Conservation (phyloP, 768 basidiomycete genomes). For the Boletus subparvulus region DNA sequence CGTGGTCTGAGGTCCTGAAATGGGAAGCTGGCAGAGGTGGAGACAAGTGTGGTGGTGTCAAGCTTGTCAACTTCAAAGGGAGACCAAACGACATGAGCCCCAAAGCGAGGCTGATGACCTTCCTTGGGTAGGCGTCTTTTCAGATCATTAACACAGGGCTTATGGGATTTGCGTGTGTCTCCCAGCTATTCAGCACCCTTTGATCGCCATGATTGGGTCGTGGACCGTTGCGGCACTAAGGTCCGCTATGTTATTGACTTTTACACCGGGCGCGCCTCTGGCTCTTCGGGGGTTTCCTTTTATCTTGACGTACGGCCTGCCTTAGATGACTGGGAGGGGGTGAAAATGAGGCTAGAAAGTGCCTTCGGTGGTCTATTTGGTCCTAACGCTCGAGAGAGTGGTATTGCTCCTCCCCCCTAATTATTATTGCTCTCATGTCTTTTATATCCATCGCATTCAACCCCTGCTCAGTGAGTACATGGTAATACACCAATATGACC, state of each 20-base stretch:
- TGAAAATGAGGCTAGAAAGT: constrained; percentile 71
- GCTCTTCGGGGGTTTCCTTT: constrained; percentile 67
- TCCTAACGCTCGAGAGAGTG: constrained; percentile 18
- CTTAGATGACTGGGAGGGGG: constrained; percentile 91
- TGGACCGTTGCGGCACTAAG: constrained; percentile 87
- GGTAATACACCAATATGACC: constrained; percentile 9
- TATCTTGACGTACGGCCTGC: constrained; percentile 95
- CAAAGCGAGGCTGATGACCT: constrained; percentile 75
- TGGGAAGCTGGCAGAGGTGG: constrained; percentile 86
- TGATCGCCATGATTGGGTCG: constrained; percentile 95
- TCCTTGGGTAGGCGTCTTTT: constrained; percentile 70
- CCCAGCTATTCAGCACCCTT: constrained; percentile 89
- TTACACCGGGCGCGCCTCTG: constrained; percentile 74
- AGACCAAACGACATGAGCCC: constrained; percentile 76
- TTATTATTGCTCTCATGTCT: constrained; percentile 3
- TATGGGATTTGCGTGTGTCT: not conserved
- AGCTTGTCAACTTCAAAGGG: constrained; percentile 89
- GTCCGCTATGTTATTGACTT: constrained; percentile 98
- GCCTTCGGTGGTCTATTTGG: constrained; percentile 47
- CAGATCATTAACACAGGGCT: not conserved
- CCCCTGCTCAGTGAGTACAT: constrained; percentile 5
- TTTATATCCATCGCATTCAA: constrained; percentile 8
- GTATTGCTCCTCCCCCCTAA: constrained; percentile 17
- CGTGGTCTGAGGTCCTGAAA: constrained; percentile 77
- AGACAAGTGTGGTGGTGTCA: constrained; percentile 76